phyloP scores from a whole-genome alignment of 2,329 filamentous ascomycete species.

The Beauveria bassiana region DNA sequence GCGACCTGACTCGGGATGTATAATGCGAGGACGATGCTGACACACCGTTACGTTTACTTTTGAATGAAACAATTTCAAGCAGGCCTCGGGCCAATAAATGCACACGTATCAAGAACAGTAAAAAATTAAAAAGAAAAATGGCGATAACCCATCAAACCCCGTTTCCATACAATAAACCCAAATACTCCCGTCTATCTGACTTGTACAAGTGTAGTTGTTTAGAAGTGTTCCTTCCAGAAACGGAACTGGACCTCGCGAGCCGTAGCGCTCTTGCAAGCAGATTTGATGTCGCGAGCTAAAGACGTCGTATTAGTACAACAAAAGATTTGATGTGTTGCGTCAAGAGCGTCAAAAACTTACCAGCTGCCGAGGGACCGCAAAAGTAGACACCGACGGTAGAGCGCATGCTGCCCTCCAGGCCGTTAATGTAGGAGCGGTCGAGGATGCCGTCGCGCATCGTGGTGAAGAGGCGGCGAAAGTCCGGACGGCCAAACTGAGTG shows the following conservation, averaged over 20 bases:
- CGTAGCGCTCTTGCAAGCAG: constrained; percentile 66
- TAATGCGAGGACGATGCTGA: no score
- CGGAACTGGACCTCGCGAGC: constrained; percentile 80
- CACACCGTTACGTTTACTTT: background rate
- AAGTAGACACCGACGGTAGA: constrained; percentile 97
- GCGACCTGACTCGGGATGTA: no score
- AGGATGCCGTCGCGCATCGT: constrained; percentile 84
- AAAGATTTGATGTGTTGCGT: background rate
- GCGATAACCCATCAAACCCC: background rate
- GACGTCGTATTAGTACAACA: constrained; percentile 24
- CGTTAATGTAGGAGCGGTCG: constrained; percentile 76
- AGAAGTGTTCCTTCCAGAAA: constrained; percentile 98
- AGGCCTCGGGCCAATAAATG: background rate
- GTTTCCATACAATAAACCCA: background rate
- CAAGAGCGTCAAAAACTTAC: constrained; percentile 29
- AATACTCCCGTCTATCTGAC: background rate
- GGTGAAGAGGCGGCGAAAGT: constrained; percentile 73
- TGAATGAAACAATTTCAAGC: background rate
- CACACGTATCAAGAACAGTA: background rate
- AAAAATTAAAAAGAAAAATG: background rate
- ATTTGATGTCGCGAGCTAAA: constrained; percentile 72
- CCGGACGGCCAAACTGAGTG: constrained; percentile 91
- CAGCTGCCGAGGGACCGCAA: constrained; percentile 74
- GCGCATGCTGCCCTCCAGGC: constrained; percentile 65
- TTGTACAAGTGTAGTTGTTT: constrained; percentile 19